Evolutionary conservation across 1,139 yeast species (phyloP), one percentile per base, ranked within the genome.

Genomic region (Geotrichum bryndzae): DNA sequence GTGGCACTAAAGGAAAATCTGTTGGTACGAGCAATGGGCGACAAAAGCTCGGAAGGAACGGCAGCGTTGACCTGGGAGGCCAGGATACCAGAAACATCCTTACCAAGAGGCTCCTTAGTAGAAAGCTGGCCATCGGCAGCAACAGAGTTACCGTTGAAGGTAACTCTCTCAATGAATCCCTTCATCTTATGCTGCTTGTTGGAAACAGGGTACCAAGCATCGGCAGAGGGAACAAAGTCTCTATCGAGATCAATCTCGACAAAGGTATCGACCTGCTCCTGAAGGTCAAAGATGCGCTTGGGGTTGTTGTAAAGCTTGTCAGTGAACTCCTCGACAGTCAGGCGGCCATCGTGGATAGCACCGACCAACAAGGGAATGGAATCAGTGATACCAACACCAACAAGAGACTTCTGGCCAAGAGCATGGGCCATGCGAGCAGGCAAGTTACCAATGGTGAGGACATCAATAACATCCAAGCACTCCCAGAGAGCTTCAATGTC

Each of bases 91-190:
- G 75, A 68, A 50, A 73, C 69, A 63, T 74, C 75, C 58, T 67
- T 79, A 67, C 97, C 97, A 57, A 80, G 74, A 41, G 88, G 86
- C 66, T 79, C 81, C 29, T 75, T 71, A 58, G 82, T 80, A 66
- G 88, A 79, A 59, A 90, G 77, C 63, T 82, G 82, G 68, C 96
- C 97, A 73, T 92, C 97, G 68, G 91, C 81, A 66, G 90, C 87
- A 64, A 87, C 90, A 62, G 96, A 88, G 73, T 86, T 86, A 66
- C 85, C 87, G 68, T 86, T 84, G 74, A 89, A 80, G 66, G 86
- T 82, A 60, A 94, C 98, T 74, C 98, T 85, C 76, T 90, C 96
- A 70, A 94, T 87, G 68, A 90, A 86, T 65, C 97, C 98, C 66
- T 78, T 81, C 71, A 88, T 79, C 60, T 80, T 41, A 18, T 41